phyloP scores from a whole-genome alignment of 306 rosid species.

The Gastrolobium villosum region DNA sequence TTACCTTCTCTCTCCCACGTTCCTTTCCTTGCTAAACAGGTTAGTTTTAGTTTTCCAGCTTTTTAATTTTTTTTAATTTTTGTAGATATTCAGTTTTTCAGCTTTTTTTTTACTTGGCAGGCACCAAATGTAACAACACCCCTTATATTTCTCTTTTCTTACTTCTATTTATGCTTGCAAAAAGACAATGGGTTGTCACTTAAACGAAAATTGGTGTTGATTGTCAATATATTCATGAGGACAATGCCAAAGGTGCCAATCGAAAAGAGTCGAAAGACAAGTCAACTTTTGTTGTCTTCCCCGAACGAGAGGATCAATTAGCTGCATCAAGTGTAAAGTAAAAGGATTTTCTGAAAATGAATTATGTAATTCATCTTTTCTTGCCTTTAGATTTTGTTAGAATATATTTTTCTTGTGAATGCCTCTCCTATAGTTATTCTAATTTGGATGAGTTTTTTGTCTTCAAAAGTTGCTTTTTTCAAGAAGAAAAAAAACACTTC shows the following conservation, averaged over 20 bases:
- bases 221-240: constrained; percentile 88
- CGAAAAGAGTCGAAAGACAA: constrained; percentile 67
- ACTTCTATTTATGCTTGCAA: constrained; percentile 41
- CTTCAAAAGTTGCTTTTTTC: too few relatives aligned
- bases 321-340: constrained; percentile 62
- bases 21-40: too few relatives aligned
- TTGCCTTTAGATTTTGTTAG: constrained; percentile 11
- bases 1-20: too few relatives aligned
- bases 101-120: too few relatives aligned
- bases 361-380: constrained; percentile 58
- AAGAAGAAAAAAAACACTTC: too few relatives aligned
- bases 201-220: constrained; percentile 47
- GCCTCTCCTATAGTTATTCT: too few relatives aligned
- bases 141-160: too few relatives aligned
- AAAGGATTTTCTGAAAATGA: constrained; percentile 66
- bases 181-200: constrained; percentile 8
- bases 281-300: constrained; percentile 65
- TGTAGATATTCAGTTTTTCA: too few relatives aligned
- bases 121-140: too few relatives aligned
- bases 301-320: constrained; percentile 73
- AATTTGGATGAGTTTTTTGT: too few relatives aligned
- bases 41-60: too few relatives aligned
- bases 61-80: too few relatives aligned
- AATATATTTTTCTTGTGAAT: constrained; percentile 38
- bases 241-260: constrained; percentile 60